Percentiles rank a stretch among this genome's conserved stretches.
phyloP scores from a whole-genome alignment of 225 moss, liverwort and hornwort genomes.

The Bryoerythrophyllum caledonicum region DNA sequence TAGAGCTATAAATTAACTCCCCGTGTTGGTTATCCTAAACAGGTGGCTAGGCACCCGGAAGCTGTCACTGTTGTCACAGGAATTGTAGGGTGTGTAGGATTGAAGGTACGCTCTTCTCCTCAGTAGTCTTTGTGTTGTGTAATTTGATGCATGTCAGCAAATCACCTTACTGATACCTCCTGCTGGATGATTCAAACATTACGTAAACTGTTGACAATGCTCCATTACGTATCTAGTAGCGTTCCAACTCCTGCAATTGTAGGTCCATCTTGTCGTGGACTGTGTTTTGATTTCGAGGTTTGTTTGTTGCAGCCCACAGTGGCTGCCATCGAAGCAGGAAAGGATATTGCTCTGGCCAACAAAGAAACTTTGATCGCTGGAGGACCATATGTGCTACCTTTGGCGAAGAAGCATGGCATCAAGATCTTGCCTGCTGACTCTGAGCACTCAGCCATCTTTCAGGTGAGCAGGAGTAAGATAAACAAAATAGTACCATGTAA shows the following conservation, averaged over 20 bases:
- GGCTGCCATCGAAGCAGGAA: conserved; percentile 94
- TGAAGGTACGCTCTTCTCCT: conserved; percentile 46
- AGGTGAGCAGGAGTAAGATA: conserved; percentile 40
- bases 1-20: neutral
- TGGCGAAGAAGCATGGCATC: conserved; percentile 84
- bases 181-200: neutral
- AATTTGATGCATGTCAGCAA: neutral
- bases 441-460: conserved; percentile 97
- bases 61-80: conserved; percentile 85
- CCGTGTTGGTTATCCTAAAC: conserved; percentile 2
- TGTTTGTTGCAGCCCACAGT: conserved; percentile 78
- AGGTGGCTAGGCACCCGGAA: conserved; percentile 85
- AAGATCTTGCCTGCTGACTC: conserved; percentile 96
- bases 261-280: neutral
- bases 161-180: neutral
- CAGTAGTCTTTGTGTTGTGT: neutral
- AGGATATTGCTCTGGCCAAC: conserved; percentile 95
- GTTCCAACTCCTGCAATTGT: neutral
- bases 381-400: conserved; percentile 92
- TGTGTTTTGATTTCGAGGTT: conserved; percentile 12
- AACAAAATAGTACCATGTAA: neutral
- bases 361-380: conserved; percentile 98
- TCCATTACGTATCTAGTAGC: neutral
- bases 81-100: conserved; percentile 83
- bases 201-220: neutral